Percentiles rank a stretch among this genome's conserved stretches.
phyloP scores from a whole-genome alignment of 2,329 filamentous ascomycete genomes.

The Alternaria angustiovoidea region DNA sequence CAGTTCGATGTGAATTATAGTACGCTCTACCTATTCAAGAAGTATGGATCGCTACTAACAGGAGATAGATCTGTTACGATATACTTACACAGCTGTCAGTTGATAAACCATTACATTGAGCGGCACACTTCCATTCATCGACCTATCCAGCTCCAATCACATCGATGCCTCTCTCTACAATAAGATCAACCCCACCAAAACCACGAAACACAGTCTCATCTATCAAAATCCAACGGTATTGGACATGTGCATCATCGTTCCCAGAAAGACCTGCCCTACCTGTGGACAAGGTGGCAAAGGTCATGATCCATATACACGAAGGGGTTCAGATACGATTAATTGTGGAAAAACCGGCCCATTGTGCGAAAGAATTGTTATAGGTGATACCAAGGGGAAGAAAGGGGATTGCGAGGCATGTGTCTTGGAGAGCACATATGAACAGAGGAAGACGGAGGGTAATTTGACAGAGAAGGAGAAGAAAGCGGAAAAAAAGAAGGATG shows the following conservation, averaged over 20 bases:
- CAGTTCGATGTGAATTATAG: neutral
- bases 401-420: neutral
- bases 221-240: neutral
- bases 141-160: neutral
- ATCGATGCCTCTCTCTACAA: neutral
- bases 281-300: neutral
- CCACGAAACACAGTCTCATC: neutral
- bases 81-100: neutral
- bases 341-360: neutral
- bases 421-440: neutral
- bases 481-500: neutral
- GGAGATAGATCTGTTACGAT: neutral
- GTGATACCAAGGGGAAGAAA: neutral
- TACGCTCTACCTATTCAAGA: neutral
- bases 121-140: neutral
- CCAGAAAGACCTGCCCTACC: neutral
- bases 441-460: neutral
- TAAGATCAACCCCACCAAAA: too few relatives aligned
- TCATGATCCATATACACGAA: neutral
- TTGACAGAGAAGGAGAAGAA: neutral
- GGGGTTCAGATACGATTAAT: neutral
- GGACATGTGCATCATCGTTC: neutral
- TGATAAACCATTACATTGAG: neutral
- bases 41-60: neutral
- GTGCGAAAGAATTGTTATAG: neutral